phyloP scores from a whole-genome alignment of 2,329 filamentous ascomycete species.

The Ophiosphaerella korrae region DNA sequence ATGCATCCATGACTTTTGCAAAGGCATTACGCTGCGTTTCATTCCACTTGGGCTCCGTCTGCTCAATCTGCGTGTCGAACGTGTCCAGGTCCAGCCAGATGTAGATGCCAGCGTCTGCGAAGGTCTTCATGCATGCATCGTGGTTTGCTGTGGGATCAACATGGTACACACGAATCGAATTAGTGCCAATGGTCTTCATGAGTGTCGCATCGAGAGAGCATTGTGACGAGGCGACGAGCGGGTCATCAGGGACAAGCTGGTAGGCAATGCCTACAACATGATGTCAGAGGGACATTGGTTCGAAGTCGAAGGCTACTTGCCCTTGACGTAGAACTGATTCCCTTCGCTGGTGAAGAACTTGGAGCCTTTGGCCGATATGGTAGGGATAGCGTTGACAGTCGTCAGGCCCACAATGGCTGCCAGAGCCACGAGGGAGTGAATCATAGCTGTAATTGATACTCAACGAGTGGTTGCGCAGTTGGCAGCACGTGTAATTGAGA shows the following conservation, averaged over 20 bases:
- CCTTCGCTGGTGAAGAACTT: conserved; percentile 87
- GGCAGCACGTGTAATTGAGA: too few species aligned
- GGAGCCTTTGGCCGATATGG: conserved; percentile 68
- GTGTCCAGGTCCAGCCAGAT: conserved; percentile 83
- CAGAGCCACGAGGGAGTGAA: conserved; percentile 11
- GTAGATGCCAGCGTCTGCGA: conserved; percentile 74
- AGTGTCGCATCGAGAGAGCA: conserved; percentile 75
- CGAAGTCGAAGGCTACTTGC: conserved; percentile 48
- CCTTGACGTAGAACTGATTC: conserved; percentile 83
- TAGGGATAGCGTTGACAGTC: conserved; percentile 56
- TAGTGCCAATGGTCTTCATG: conserved; percentile 81
- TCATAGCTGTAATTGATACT: conserved; percentile 7
- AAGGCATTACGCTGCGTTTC: conserved; percentile 71
- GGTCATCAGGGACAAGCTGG: conserved; percentile 69
- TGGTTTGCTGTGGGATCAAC: conserved; percentile 76
- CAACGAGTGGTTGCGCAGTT: neutral
- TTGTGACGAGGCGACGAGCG: conserved; percentile 75
- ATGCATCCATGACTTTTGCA: conserved; percentile 74
- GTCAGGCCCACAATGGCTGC: conserved; percentile 31
- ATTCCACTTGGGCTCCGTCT: conserved; percentile 72
- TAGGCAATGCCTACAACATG: conserved; percentile 71
- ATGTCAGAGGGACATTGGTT: conserved; percentile 11
- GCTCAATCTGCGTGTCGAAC: conserved; percentile 66
- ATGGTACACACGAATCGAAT: conserved; percentile 87
- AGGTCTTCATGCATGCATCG: conserved; percentile 77